Base-by-base conservation (phyloP, 2,329 filamentous ascomycete genomes). In the Blastomyces gilchristii region DNA sequence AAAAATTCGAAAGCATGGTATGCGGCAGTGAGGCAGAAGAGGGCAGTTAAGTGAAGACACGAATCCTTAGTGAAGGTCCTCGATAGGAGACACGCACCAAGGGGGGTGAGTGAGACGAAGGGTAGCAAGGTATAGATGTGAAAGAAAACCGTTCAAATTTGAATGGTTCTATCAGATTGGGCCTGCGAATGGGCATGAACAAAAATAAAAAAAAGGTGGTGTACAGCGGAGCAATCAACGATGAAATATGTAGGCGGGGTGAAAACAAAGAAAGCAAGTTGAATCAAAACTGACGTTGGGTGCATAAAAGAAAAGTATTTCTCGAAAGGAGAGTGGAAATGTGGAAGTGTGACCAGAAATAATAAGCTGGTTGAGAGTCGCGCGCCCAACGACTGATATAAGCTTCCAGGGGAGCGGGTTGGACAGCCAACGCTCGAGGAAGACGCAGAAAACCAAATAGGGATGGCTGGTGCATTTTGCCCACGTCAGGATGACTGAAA, bases 291-390 rank as follows among this genome's bases (percentile, higher is more conserved):
- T 58, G 62, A 62, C 62, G 56, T 53, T 45, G 61, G 31, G 37
- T 53, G 62, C 49, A 64, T 64, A 58, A 63, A 63, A 67, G 61
- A 62, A 64, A 67, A 63, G 62, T 59, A 54, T 45, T 64, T 56
- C n/a, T 34, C 61, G 43, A 57, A 56, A 43, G 37, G 52, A 58
- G 43, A 58, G n/a, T 28, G 54, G 43, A 39, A 62, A 58, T 31
- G 39, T 28, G 60, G 41, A 62, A 62, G 58, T 25, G 39, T 37
- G 49, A 22, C 50, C 54, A 58, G 61, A 58, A 62, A 58, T 56
- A 57, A 62, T 57, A 58, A 56, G 61, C 50, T 39, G 41, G 61
- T 28, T 58, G 47, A 34, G 16, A 47, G 50, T 34, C 47, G 59
- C 37, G 37, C 28, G 59, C 47, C 47, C 43, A 49, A 34, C 47